These are phyloP conservation scores for Anthostomella pinea DNA, from an alignment of 2,329 filamentous ascomycete genomes.

Conservation along the genomic window DNA sequence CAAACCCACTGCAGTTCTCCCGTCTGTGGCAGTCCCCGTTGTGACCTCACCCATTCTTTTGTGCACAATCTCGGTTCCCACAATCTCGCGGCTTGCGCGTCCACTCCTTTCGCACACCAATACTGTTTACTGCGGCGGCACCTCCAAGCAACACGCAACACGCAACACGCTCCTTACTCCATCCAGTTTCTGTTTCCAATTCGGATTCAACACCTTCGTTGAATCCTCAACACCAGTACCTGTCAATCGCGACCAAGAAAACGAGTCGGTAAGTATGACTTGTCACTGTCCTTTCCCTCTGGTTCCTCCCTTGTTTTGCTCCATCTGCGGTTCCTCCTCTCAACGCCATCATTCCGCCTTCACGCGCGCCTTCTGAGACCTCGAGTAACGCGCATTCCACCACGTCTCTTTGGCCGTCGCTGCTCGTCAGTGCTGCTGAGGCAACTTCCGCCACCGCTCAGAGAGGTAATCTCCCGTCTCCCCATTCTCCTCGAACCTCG, in stretches of 20 bases:
- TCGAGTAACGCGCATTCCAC: constrained; percentile 20
- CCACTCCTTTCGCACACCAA: constrained; percentile 9
- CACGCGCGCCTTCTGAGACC: constrained; percentile 8
- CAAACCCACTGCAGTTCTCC: too few relatives aligned
- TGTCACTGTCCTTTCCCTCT: not conserved
- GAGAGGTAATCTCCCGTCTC: constrained; percentile 7
- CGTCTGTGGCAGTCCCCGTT: too few relatives aligned
- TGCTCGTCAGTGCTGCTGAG: constrained; percentile 12
- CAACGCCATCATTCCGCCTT: constrained; percentile 25
- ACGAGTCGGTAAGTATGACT: not conserved
- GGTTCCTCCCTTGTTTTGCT: constrained; percentile 19
- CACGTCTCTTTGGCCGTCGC: constrained; percentile 6
- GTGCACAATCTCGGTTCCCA: constrained; percentile 7
- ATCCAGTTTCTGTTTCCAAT: too few relatives aligned
- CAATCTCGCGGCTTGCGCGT: constrained; percentile 9
- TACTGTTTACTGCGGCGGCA: too few relatives aligned
- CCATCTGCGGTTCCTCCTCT: constrained; percentile 17
- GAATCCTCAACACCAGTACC: too few relatives aligned
- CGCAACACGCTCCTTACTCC: too few relatives aligned
- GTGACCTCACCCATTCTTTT: constrained; percentile 4
- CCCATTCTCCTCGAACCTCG: constrained; percentile 8
- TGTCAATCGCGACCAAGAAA: too few relatives aligned
- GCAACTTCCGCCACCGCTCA: constrained; percentile 15
- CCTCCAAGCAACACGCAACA: too few relatives aligned
- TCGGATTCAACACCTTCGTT: not conserved